phyloP scores from a whole-genome alignment of 805 yeast genomes.

The Monosporozyma siamensis region DNA sequence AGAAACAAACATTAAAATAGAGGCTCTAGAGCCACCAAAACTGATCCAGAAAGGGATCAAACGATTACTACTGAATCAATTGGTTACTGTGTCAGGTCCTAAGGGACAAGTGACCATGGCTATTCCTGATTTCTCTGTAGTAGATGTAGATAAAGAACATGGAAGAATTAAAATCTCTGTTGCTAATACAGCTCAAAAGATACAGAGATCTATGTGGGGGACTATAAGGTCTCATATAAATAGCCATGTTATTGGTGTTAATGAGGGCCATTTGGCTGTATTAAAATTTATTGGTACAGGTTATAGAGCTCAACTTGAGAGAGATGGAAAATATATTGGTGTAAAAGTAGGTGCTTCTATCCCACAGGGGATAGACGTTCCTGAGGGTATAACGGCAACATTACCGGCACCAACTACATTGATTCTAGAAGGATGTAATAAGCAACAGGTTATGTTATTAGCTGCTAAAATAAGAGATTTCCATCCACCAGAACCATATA shows the following conservation, averaged over 20 bases:
- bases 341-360: constrained; percentile 85
- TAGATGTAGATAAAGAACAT: constrained; percentile 31
- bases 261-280: constrained; percentile 86
- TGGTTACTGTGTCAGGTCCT: constrained; percentile 64
- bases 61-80: constrained; percentile 39
- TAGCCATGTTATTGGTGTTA: constrained; percentile 77
- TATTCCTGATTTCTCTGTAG: constrained; percentile 54
- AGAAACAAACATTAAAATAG: constrained; percentile 41
- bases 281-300: constrained; percentile 94
- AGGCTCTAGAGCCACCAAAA: constrained; percentile 42
- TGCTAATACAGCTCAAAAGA: constrained; percentile 43
- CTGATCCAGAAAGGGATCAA: constrained; percentile 59
- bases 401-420: constrained; percentile 82
- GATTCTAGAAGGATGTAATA: constrained; percentile 77
- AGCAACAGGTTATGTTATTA: constrained; percentile 76
- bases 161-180: constrained; percentile 46
- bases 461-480: constrained; percentile 81
- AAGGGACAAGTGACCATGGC: constrained; percentile 55
- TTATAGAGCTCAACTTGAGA: constrained; percentile 77
- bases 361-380: constrained; percentile 66
- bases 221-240: constrained; percentile 71
- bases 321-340: constrained; percentile 46
- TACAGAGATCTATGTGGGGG: constrained; percentile 92
- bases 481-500: constrained; percentile 97
- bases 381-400: constrained; percentile 62